Evolutionary conservation across 1,139 yeast genomes (phyloP).

Genomic region (Geotrichum reessii): DNA sequence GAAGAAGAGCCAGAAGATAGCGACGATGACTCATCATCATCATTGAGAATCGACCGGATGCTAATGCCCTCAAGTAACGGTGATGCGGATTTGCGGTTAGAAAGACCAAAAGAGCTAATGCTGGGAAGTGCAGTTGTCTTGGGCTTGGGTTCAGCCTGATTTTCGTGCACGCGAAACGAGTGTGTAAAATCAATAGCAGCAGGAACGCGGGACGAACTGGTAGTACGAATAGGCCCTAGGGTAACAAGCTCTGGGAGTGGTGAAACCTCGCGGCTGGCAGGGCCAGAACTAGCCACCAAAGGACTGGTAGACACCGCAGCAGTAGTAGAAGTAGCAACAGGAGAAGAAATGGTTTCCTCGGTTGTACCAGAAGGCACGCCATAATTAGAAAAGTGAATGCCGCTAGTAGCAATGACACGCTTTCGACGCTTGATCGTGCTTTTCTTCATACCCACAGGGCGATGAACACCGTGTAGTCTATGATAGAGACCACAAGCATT

Average conservation of each 20-base stretch:
- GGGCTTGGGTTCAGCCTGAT: neutral
- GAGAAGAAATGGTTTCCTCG: neutral
- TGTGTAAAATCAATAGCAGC: constrained; percentile 34
- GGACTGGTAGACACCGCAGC: neutral
- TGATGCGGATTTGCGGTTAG: neutral
- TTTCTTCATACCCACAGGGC: constrained; percentile 73
- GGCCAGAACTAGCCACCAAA: constrained; percentile 1
- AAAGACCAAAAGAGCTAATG: constrained; percentile 12
- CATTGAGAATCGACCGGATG: constrained; percentile 17
- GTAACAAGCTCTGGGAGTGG: neutral
- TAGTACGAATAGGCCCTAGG: neutral
- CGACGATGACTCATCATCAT: neutral
- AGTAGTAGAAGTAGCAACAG: neutral
- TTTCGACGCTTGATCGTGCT: constrained; percentile 69
- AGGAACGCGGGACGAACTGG: constrained; percentile 2
- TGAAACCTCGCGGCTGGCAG: constrained; percentile 9
- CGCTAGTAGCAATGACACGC: constrained; percentile 34
- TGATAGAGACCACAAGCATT: constrained; percentile 85
- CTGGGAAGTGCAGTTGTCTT: constrained; percentile 13
- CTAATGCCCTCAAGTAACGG: constrained; percentile 13
- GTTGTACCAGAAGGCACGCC: constrained; percentile 5
- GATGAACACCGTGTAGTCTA: constrained; percentile 67
- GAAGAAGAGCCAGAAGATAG: constrained; percentile 2
- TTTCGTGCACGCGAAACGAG: constrained; percentile 23
- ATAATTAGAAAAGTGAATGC: constrained; percentile 13